Percentiles rank a stretch among this genome's conserved stretches.
Conservation (phyloP, 192 early-diverging fungal species). For the Coemansia sp. region DNA sequence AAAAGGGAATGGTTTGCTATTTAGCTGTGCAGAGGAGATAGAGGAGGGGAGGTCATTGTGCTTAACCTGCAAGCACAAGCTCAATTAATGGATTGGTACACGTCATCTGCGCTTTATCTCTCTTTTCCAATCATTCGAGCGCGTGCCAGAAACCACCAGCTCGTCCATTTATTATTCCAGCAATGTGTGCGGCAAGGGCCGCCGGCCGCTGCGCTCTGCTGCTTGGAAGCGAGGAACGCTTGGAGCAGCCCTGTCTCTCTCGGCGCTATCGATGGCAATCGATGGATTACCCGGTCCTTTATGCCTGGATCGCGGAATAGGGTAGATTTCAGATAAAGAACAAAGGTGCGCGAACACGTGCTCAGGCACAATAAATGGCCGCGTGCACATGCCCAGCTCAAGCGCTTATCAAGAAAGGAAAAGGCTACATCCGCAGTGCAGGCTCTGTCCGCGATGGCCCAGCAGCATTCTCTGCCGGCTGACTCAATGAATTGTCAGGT, state of each 20-base stretch:
- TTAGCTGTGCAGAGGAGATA: not conserved
- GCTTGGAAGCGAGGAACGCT: too few species aligned
- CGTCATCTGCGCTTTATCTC: constrained; percentile 4
- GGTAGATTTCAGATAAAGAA: constrained; percentile 2
- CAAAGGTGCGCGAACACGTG: not conserved
- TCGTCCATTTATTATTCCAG: too few species aligned
- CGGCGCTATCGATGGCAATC: constrained; percentile 8
- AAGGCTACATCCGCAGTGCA: constrained; percentile 33
- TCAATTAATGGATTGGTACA: constrained; percentile 6
- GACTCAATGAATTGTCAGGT: constrained; percentile 16
- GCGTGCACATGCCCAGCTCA: not conserved
- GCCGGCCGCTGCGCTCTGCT: too few species aligned
- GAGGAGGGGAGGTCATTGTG: constrained; percentile 1
- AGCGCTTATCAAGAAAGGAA: not conserved
- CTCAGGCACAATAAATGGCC: not conserved
- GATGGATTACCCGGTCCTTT: not conserved
- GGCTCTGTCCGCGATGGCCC: constrained; percentile 18
- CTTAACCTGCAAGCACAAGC: constrained; percentile 5
- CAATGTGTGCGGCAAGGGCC: too few species aligned
- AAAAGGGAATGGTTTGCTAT: not conserved
- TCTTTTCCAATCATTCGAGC: not conserved
- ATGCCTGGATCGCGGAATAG: constrained; percentile 1
- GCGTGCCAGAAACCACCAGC: not conserved
- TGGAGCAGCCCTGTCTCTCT: constrained; percentile 1
- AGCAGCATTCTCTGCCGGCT: constrained; percentile 16